phyloP scores from a whole-genome alignment of 106 monocot species.

The Narthecium ossifragum region DNA sequence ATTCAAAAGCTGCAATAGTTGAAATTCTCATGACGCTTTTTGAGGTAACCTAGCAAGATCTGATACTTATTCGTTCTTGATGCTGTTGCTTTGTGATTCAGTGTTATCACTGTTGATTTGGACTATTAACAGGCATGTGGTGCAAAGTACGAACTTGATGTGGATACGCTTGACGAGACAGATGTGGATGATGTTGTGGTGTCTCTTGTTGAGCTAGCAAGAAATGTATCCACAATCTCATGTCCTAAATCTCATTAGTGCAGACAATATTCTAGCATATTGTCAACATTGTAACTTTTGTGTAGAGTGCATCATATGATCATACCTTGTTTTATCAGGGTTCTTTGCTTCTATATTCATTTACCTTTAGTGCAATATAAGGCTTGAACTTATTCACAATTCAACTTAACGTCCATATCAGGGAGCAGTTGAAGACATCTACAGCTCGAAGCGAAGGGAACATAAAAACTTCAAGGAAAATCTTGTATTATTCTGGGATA shows the following conservation, averaged over 20 bases:
- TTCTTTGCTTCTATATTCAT: too few relatives aligned
- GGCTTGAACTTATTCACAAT: too few relatives aligned
- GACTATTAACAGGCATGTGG: constrained; percentile 70
- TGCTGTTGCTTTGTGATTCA: constrained; percentile 2
- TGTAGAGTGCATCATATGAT: too few relatives aligned
- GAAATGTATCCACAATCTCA: constrained; percentile 50
- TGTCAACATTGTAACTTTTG: too few relatives aligned
- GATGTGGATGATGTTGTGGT: constrained; percentile 86
- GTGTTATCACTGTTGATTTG: too few relatives aligned
- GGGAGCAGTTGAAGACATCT: constrained; percentile 76
- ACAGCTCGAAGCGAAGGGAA: constrained; percentile 78
- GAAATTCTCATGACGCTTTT: constrained; percentile 83
- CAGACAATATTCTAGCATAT: too few relatives aligned
- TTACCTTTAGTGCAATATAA: too few relatives aligned
- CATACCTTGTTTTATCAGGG: too few relatives aligned
- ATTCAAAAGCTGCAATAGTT: constrained; percentile 58
- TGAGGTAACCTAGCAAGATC: constrained; percentile 46
- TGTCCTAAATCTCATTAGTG: neutral
- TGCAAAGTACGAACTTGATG: constrained; percentile 76
- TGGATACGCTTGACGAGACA: constrained; percentile 49
- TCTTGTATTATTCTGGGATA: constrained; percentile 78
- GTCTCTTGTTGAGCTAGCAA: constrained; percentile 72
- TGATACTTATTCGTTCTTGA: neutral
- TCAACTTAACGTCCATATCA: constrained; percentile 34
- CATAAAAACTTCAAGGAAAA: constrained; percentile 90